A percentile compares a stretch with the other conserved stretches of the same genome.
These are phyloP conservation scores for Talaromyces piceae DNA, from an alignment of 2,329 filamentous ascomycete species.

Conservation along the genomic window DNA sequence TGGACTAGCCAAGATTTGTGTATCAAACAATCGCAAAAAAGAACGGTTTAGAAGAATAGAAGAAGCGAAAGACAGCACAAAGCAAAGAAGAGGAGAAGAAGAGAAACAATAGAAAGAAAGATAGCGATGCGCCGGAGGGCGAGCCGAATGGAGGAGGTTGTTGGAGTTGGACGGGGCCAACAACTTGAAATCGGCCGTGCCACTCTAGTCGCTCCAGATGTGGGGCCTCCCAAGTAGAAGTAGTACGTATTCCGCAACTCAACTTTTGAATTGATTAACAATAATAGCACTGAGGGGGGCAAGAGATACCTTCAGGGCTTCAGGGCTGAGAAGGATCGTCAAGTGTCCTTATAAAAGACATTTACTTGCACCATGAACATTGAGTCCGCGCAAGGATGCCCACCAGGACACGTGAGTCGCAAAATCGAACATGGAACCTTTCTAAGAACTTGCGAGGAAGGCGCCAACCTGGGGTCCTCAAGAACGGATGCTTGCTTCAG, in stretches of 20 bases:
- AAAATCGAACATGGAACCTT: too few relatives aligned
- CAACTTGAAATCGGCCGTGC: background rate
- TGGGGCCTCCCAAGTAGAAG: background rate
- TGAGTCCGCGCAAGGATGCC: too few relatives aligned
- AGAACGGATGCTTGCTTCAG: background rate
- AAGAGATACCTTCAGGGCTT: too few relatives aligned
- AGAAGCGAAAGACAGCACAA: background rate
- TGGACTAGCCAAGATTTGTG: too few relatives aligned
- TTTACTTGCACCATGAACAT: too few relatives aligned
- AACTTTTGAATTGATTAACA: background rate
- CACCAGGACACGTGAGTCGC: too few relatives aligned
- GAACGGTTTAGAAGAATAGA: background rate
- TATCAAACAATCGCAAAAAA: too few relatives aligned
- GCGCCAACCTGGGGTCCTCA: too few relatives aligned
- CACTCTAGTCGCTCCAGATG: background rate
- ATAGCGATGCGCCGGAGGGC: background rate
- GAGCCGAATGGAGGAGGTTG: background rate
- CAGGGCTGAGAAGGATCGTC: too few relatives aligned
- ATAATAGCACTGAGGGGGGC: too few relatives aligned
- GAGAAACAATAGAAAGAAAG: background rate
- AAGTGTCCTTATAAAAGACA: too few relatives aligned
- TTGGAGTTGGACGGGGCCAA: background rate
- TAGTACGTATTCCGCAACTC: background rate
- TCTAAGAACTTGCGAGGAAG: too few relatives aligned
- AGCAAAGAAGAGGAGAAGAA: background rate